Percentiles rank a stretch among this genome's conserved stretches.
Conservation (phyloP, 2,329 filamentous ascomycete species). For the Penicillium sp. region DNA sequence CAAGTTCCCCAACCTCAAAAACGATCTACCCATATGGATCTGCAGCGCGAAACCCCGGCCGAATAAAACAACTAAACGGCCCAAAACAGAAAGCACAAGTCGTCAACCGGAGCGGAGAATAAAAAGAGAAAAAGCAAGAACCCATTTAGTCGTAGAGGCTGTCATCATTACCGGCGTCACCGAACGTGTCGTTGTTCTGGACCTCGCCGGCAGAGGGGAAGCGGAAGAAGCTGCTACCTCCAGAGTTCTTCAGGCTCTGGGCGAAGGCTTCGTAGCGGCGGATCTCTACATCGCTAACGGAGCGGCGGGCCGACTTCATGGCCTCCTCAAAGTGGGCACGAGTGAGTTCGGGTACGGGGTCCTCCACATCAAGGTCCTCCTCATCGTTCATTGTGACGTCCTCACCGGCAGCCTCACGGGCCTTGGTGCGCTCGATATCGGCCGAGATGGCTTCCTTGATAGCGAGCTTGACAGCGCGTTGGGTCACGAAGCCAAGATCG, state of each 20-base stretch:
- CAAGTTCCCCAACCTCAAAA: constrained; percentile 22
- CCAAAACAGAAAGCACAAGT: constrained; percentile 25
- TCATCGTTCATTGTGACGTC: constrained; percentile 76
- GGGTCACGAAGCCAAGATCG: constrained; percentile 98
- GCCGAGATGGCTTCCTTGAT: constrained; percentile 94
- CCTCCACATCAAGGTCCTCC: constrained; percentile 64
- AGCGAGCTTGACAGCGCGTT: constrained; percentile 97
- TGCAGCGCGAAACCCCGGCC: constrained; percentile 16
- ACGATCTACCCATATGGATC: constrained; percentile 25
- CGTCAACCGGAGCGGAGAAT: constrained; percentile 23
- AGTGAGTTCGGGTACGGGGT: constrained; percentile 93
- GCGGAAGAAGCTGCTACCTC: constrained; percentile 96
- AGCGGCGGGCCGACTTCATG: constrained; percentile 91
- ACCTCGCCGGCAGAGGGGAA: constrained; percentile 73
- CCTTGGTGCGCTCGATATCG: constrained; percentile 90
- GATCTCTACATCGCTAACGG: constrained; percentile 95
- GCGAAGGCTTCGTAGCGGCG: constrained; percentile 97
- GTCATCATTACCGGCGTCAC: constrained; percentile 89
- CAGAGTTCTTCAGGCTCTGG: constrained; percentile 98
- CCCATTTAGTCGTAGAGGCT: constrained; percentile 87
- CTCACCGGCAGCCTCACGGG: constrained; percentile 81
- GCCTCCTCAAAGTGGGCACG: constrained; percentile 98
- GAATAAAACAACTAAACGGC: constrained; percentile 14
- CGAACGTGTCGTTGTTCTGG: constrained; percentile 65
- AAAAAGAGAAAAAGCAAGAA: constrained; percentile 21